Evolutionary conservation across 441 rosid genomes (phyloP), one percentile per base, ranked within the genome.

Genomic region (Adansonia rubrostipa): DNA sequence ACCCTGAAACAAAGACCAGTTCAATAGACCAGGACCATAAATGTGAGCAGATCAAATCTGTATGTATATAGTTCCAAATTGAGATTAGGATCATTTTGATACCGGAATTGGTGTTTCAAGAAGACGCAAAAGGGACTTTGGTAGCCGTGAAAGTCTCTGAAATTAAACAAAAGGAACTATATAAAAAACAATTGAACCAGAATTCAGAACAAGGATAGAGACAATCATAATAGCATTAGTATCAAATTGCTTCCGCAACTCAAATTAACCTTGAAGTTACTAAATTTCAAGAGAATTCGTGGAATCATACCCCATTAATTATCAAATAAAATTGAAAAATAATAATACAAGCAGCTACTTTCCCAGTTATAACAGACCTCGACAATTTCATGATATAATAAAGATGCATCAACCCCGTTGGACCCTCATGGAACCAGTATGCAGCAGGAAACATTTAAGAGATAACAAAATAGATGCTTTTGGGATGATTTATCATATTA

Each of bases 91-190:
- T 67, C 15, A 14, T 53, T 53, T 65, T 63, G 65, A 82, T 92
- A 97, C 99, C 83, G 99, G 99, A 83, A 97, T 97, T 51, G 90
- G 74, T 57, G 90, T 92, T 80, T 86, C 94, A 68, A 97, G 87
- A 83, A 95, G 99, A 78, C 96, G 99, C 89, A 97, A 83, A 75
- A 85, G 75, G 64, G 99, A 97, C 85, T 91, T 93, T 5, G 96
- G 88, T 74, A 95, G 81, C 82, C 98, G 87, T 69, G 99, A 92
- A 79, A 94, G 87, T 77, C 85, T 86, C 99, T 96, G 92, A 69
- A 68, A 68, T 81, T 47, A 82, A 70, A 69, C 11, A 74, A 50
- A 54, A 28, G 40, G 22, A 45, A 77, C 83, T 17, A 19, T 10
- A 19, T 15, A 75, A 72, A 73, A 78, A 48, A 53, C 33, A 71